phyloP scores from a whole-genome alignment of 805 yeast genomes.

The Yarrowia keelungensis region DNA sequence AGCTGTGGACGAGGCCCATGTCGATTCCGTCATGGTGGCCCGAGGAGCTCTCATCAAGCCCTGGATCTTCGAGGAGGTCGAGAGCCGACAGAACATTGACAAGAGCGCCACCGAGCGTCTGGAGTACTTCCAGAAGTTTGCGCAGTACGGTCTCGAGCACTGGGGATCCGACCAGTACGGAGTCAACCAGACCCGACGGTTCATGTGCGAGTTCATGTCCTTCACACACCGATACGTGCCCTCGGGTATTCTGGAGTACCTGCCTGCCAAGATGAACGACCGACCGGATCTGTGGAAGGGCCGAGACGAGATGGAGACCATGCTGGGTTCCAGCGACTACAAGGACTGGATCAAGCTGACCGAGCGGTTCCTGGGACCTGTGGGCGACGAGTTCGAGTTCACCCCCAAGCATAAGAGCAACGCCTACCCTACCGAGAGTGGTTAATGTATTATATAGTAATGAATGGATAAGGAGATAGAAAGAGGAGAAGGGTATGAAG shows the following conservation, averaged over 20 bases:
- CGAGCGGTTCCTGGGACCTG: slow-evolving; percentile 93
- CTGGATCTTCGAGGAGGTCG: slow-evolving; percentile 97
- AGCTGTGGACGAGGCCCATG: slow-evolving; percentile 67
- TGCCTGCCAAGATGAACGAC: slow-evolving; percentile 89
- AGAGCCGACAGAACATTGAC: slow-evolving; percentile 86
- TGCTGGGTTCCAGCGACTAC: slow-evolving; percentile 83
- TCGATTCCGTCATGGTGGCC: slow-evolving; percentile 96
- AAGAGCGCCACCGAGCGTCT: slow-evolving; percentile 90
- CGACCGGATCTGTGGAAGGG: slow-evolving; percentile 95
- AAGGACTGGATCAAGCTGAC: slow-evolving; percentile 95
- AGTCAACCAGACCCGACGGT: slow-evolving; percentile 83
- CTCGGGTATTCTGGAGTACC: slow-evolving; percentile 84
- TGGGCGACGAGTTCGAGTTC: slow-evolving; percentile 74
- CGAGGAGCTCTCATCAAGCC: slow-evolving; percentile 98
- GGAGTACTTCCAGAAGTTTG: slow-evolving; percentile 70
- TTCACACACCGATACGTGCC: slow-evolving; percentile 96
- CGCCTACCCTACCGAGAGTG: slow-evolving; percentile 55
- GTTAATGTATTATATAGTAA: slow-evolving; percentile 4
- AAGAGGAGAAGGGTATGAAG: no score
- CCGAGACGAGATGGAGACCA: slow-evolving; percentile 88
- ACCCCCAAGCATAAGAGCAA: slow-evolving; percentile 96
- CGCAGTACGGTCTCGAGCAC: slow-evolving; percentile 85
- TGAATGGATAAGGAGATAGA: not conserved
- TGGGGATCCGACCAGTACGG: slow-evolving; percentile 99
- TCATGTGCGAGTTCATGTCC: slow-evolving; percentile 90